These are phyloP conservation scores for Taxillus chinensis DNA, from an alignment of 164 flowering plant species.

Conservation along the genomic window DNA sequence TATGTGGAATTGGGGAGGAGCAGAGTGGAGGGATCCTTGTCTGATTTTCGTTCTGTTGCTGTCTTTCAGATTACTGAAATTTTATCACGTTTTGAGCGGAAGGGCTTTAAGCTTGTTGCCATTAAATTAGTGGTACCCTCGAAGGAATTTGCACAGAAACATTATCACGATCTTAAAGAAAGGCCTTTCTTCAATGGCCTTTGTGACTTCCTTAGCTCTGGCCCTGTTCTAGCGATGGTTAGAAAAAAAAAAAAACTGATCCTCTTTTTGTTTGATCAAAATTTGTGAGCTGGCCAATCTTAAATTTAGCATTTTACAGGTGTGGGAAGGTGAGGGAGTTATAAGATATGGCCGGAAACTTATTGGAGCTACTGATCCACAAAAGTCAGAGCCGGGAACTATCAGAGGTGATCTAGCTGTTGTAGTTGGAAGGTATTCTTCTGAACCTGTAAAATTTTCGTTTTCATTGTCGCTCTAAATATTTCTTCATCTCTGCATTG, in stretches of 20 bases:
- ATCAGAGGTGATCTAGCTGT: constrained; percentile 98
- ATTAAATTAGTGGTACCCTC: constrained; percentile 75
- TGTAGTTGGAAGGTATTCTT: constrained; percentile 83
- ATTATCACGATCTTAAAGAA: constrained; percentile 90
- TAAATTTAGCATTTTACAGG: constrained; percentile 31
- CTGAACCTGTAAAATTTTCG: neutral
- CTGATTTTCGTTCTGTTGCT: constrained; percentile 2
- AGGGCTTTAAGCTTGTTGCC: constrained; percentile 92
- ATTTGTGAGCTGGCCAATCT: neutral
- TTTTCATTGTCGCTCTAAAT: neutral
- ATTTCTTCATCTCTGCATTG: neutral
- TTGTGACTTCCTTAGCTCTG: constrained; percentile 94
- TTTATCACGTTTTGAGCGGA: constrained; percentile 82
- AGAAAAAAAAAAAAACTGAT: constrained; percentile 8
- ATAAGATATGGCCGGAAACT: constrained; percentile 90
- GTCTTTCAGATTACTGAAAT: constrained; percentile 75
- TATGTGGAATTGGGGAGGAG: too few species aligned
- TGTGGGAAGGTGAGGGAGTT: constrained; percentile 99
- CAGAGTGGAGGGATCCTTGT: too few species aligned
- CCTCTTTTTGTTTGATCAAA: neutral
- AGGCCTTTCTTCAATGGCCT: constrained; percentile 94
- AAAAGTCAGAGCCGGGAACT: constrained; percentile 97
- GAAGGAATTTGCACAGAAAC: constrained; percentile 85
- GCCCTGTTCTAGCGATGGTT: constrained; percentile 98
- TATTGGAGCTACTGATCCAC: constrained; percentile 97